A percentile compares a stretch with the other conserved stretches of the same genome.
Evolutionary conservation across 164 flowering plant species (phyloP).

Genomic region (Cinnamomum micranthum): DNA sequence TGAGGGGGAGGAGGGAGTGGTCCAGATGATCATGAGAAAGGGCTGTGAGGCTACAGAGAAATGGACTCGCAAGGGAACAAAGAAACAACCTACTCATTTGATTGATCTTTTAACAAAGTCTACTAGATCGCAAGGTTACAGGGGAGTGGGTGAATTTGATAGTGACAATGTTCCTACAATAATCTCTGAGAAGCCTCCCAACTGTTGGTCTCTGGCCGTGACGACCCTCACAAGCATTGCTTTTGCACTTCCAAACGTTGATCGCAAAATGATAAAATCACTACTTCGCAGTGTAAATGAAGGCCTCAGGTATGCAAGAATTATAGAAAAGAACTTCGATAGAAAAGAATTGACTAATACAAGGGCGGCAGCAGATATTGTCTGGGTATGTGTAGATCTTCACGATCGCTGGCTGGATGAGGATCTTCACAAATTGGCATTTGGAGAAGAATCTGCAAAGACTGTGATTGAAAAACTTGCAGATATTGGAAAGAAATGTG

Average conservation of each 20-base stretch:
- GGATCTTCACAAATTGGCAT: conserved; percentile 42
- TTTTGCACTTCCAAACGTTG: conserved; percentile 43
- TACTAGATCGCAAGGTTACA: conserved; percentile 21
- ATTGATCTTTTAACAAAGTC: conserved; percentile 34
- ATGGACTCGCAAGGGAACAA: conserved; percentile 35
- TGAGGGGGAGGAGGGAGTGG: conserved; percentile 53
- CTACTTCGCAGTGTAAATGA: conserved; percentile 29
- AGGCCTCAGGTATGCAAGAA: conserved; percentile 40
- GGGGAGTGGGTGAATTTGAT: conserved; percentile 48
- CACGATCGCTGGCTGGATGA: conserved; percentile 44
- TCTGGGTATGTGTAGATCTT: conserved; percentile 54
- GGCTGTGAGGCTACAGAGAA: conserved; percentile 32
- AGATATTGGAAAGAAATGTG: conserved; percentile 26
- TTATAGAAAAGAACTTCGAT: conserved; percentile 35
- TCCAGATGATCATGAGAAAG: conserved; percentile 34
- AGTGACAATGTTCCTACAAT: conserved; percentile 37
- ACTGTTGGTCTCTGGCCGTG: conserved; percentile 66
- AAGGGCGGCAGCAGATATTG: conserved; percentile 45
- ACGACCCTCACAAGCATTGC: conserved; percentile 60
- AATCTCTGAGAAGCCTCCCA: conserved; percentile 38
- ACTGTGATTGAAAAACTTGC: conserved; percentile 38
- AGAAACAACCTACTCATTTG: conserved; percentile 39
- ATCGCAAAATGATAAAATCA: conserved; percentile 12
- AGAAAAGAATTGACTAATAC: conserved; percentile 17
- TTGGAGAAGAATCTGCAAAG: conserved; percentile 23